These are phyloP conservation scores for Talaromyces thailandensis DNA, from an alignment of 495 filamentous ascomycete species.

Conservation along the genomic window DNA sequence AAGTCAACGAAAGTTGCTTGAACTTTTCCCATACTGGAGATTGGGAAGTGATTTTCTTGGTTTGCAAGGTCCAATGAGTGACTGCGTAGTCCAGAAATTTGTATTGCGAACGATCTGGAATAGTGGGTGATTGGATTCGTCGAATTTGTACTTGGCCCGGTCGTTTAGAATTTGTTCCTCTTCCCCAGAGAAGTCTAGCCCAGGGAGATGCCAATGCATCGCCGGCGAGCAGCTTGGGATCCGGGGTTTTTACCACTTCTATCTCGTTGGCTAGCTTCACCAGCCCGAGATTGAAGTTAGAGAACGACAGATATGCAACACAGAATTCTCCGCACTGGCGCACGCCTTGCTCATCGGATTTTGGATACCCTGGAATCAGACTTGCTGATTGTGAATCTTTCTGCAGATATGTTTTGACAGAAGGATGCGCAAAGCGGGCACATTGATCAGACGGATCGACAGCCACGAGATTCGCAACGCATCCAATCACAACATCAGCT, in stretches of 20 bases:
- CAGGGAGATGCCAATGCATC: not conserved
- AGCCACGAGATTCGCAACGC: not conserved
- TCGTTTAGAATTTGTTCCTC: not conserved
- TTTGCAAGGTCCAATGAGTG: not conserved
- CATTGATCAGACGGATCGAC: not conserved
- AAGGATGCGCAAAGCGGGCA: not conserved
- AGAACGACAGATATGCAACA: slow-evolving; percentile 17
- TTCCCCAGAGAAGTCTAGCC: not conserved
- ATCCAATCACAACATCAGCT: not conserved
- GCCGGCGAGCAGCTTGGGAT: not conserved
- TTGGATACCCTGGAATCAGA: not conserved
- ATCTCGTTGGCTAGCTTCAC: slow-evolving; percentile 1
- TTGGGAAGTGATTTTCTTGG: not conserved
- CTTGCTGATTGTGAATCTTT: not conserved
- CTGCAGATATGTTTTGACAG: not conserved
- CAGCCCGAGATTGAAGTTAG: slow-evolving; percentile 15
- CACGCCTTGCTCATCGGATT: slow-evolving; percentile 1
- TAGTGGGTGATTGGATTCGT: not conserved
- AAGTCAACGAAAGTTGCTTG: slow-evolving; percentile 6
- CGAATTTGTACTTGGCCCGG: not conserved
- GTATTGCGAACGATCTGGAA: not conserved
- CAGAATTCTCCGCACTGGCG: slow-evolving; percentile 16
- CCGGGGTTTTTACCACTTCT: not conserved
- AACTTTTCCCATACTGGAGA: not conserved
- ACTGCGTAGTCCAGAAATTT: not conserved